Conservation (phyloP, 805 yeast genomes). For the Sugiyamaella valdiviana region DNA sequence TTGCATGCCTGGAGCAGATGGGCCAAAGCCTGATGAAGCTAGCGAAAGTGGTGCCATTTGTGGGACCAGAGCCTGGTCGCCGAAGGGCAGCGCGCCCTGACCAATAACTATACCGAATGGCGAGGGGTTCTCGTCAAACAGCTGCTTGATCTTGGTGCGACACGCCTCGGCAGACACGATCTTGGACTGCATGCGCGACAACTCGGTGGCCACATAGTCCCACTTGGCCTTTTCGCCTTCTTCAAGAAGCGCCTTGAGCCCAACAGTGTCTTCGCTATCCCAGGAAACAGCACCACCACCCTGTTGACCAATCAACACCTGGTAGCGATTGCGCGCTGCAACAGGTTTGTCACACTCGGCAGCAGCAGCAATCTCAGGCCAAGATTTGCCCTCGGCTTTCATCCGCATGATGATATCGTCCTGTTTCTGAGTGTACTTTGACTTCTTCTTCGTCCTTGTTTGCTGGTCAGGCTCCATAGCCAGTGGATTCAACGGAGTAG, state of each 20-base stretch:
- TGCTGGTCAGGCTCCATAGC: slow-evolving; percentile 38
- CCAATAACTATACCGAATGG: slow-evolving; percentile 46
- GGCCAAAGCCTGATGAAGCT: not conserved
- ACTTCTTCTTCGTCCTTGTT: slow-evolving; percentile 51
- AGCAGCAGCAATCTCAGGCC: slow-evolving; percentile 68
- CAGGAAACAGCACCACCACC: slow-evolving; percentile 66
- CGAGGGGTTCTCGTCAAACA: slow-evolving; percentile 51
- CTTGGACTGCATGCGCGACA: slow-evolving; percentile 47
- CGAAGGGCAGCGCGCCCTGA: slow-evolving; percentile 6
- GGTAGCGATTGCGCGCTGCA: slow-evolving; percentile 73
- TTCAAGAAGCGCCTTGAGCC: slow-evolving; percentile 50
- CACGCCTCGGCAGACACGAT: slow-evolving; percentile 48
- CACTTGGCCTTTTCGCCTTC: slow-evolving; percentile 68
- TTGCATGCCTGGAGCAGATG: too few species aligned
- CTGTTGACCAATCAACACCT: slow-evolving; percentile 76
- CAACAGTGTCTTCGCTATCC: slow-evolving; percentile 49
- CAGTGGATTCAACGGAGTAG: slow-evolving; percentile 38
- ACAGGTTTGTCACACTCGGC: slow-evolving; percentile 59
- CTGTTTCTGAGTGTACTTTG: slow-evolving; percentile 66
- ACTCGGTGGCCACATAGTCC: slow-evolving; percentile 56
- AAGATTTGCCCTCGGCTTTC: slow-evolving; percentile 56
- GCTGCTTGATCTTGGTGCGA: slow-evolving; percentile 45
- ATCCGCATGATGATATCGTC: slow-evolving; percentile 57
- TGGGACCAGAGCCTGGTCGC: not conserved
- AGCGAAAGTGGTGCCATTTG: not conserved